A percentile compares a stretch with the other conserved stretches of the same genome.
Conservation (phyloP, 2,329 filamentous ascomycete species). For the Xylaria sp. region DNA sequence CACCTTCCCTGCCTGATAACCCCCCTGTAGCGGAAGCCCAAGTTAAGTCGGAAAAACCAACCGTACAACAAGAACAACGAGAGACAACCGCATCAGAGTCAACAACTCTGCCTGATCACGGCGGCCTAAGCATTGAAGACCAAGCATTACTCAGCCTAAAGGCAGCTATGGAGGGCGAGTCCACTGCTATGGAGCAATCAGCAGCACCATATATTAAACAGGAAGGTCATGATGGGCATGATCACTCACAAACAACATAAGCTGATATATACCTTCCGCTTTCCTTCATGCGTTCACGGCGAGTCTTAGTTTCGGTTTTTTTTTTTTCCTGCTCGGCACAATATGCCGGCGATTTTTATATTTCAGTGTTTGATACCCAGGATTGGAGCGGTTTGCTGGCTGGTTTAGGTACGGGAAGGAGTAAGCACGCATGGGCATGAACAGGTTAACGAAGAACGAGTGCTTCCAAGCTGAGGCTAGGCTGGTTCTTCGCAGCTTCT, state of each 20-base stretch:
- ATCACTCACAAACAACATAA: constrained; percentile 20
- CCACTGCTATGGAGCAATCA: constrained; percentile 29
- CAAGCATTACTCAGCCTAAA: constrained; percentile 46
- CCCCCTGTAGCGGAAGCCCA: constrained; percentile 13
- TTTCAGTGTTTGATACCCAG: constrained; percentile 38
- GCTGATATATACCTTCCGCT: background rate
- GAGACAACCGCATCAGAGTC: constrained; percentile 14
- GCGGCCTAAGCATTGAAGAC: constrained; percentile 46
- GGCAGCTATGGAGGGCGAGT: constrained; percentile 44
- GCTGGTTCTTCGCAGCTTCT: constrained; percentile 8
- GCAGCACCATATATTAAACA: constrained; percentile 36
- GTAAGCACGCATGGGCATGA: constrained; percentile 30
- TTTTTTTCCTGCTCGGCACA: background rate
- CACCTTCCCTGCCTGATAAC: constrained; percentile 29
- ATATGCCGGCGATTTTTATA: constrained; percentile 10
- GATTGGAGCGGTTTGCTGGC: constrained; percentile 34
- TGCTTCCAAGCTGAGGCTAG: constrained; percentile 17
- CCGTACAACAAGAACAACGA: constrained; percentile 25
- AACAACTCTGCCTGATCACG: constrained; percentile 36
- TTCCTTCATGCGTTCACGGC: background rate
- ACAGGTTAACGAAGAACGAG: constrained; percentile 25
- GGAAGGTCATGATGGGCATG: constrained; percentile 22
- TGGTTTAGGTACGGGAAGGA: constrained; percentile 17
- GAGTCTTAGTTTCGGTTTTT: background rate
- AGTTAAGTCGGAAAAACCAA: constrained; percentile 22